Base-by-base conservation (phyloP, 129 eudicot species). In the Rutidosis leptorrhynchoides region DNA sequence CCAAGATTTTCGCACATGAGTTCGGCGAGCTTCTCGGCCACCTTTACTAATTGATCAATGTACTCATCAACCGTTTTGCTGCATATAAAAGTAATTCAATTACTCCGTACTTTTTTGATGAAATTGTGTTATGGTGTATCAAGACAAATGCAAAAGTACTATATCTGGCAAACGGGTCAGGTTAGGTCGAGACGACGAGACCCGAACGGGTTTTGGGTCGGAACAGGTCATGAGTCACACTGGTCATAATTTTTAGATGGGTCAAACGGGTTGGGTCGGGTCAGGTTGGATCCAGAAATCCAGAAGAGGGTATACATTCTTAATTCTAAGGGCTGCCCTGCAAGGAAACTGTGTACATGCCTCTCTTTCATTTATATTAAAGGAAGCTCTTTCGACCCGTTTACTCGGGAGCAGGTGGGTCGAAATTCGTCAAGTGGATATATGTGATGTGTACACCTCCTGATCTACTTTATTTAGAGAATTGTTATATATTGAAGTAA, bases 1-100 rank as follows among this genome's bases (percentile, higher is more conserved):
- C 98, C 96, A 65, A 92, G 91, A 68, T 92, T 92, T 66, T 88
- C 89, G 55, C 90, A 79, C 87, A 92, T 83, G 49, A 85, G 79
- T 65, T 85, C 85, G 1, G 95, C 75, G 11, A 92, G 82, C 67
- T 74, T 82, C 58, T 88, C 98, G 3, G 95, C 96, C 35, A 88
- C 79, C 66, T 85, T 82, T 54, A 83, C 69, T 25, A 92, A 79
- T 55, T 81, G 84, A 30, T 79, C 74, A 35, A 85, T 81, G 81
- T 88, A 92, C 57, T 75, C 82, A 33, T 88, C 89, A 82, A 88
- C 43, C 24, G 87, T 16, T 74, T 85, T 61, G 33, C 98, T 92
- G 87, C 88, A 81, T 7, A 4, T 55, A 40, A 2, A 0, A 12
- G 46, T 40, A 40, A 40, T 11, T 40, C 46, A 40, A 40, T 40